Conservation (phyloP, 768 basidiomycete genomes). For the Boletus vinaceobasis region DNA sequence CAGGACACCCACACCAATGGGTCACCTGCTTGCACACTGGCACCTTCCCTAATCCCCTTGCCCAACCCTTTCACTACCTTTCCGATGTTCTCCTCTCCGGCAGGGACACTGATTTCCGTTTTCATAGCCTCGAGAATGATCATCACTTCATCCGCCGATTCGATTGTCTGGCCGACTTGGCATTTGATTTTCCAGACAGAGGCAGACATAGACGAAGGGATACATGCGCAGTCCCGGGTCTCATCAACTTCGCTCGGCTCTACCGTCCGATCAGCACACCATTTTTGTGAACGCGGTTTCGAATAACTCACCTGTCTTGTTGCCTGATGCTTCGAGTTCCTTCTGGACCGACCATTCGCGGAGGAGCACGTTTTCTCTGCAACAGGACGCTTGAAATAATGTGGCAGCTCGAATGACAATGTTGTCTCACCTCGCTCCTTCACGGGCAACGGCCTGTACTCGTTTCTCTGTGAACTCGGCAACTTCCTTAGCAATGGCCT, state of each 20-base stretch:
- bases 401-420: neutral
- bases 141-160: constrained; percentile 41
- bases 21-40: constrained; percentile 46
- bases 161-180: constrained; percentile 40
- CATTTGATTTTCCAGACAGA: constrained; percentile 51
- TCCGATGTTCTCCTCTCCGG: constrained; percentile 45
- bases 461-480: constrained; percentile 35
- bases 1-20: constrained; percentile 35
- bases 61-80: constrained; percentile 40
- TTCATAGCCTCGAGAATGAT: constrained; percentile 66
- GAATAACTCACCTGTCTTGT: constrained; percentile 2
- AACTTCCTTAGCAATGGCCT: constrained; percentile 41
- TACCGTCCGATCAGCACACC: neutral
- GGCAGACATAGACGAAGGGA: constrained; percentile 41
- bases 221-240: neutral
- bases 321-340: constrained; percentile 4
- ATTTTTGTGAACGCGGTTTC: neutral
- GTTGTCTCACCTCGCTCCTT: constrained; percentile 39
- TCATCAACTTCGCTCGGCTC: constrained; percentile 3
- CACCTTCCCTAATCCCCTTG: constrained; percentile 42
- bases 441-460: constrained; percentile 36
- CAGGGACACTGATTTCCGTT: constrained; percentile 51
- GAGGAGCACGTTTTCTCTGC: constrained; percentile 43
- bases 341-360: constrained; percentile 40
- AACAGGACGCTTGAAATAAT: neutral